Base-by-base conservation (phyloP, 352 stramenopile genomes). In the Phytophthora litchii region DNA sequence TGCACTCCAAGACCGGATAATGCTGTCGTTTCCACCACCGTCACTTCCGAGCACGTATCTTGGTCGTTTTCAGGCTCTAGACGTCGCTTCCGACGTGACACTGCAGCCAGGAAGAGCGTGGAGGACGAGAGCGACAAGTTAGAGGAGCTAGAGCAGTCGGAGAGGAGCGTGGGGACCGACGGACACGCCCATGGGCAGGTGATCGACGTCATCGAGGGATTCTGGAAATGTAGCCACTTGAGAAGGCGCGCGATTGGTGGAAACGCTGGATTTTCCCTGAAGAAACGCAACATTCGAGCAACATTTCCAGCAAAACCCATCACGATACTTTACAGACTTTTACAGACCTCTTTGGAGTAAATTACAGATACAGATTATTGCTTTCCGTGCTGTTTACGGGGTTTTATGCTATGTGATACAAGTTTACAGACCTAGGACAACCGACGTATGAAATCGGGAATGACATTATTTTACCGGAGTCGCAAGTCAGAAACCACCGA, bases 101-200 rank as follows among this genome's bases (percentile, higher is more conserved):
- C 36, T 11, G 53, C 17, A 17, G 55, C 55, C 40, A 60, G 13
- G 10, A 37, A 57, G 19, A 67, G 23, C 1, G 43, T 13, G 29
- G 49, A 70, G 20, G 47, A 52, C 12, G 43, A 27, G 20, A 46
- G 36, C 1, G 20, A 36, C 2, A 44, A 35, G 1, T 25, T 8
- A 4, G 43, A 37, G n/a, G 41, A 52, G 27, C 3, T 16, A 8
- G 32, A 32, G 36, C 62, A 70, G 29, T 54, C 45, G 4, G 21
- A 19, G 12, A 58, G 23, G 17, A 70, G 62, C 23, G 62, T 70
- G 36, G 44, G 17, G 11, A 32, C 49, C 16, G 56, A 53, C 5
- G 62, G 62, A 40, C 62, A 70, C 49, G 49, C 43, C 38, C 37
- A 23, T 1, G 49, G 17, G 20, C 62, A 70, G 14, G 55, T 35